A percentile compares a stretch with the other conserved stretches of the same genome.
phyloP scores from a whole-genome alignment of 768 basidiomycete species.

The Asterophora lycoperdoides region DNA sequence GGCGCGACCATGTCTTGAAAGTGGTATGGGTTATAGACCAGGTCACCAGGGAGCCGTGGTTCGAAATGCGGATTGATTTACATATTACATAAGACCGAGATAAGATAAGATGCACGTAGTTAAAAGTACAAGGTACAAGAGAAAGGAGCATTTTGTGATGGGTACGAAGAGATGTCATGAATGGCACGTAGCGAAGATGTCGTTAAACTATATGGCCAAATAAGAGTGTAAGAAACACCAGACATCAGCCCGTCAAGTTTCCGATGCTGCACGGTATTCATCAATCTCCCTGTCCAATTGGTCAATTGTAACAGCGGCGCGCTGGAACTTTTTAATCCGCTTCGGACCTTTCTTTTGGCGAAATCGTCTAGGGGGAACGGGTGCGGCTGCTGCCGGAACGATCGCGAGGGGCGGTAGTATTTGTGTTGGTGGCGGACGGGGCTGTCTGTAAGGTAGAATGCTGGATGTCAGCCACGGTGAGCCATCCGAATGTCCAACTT shows the following conservation, averaged over 20 bases:
- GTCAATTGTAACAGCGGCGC: constrained; percentile 35
- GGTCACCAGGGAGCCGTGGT: neutral
- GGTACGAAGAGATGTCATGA: no score
- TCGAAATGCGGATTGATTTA: constrained; percentile 1
- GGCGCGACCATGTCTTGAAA: constrained; percentile 78
- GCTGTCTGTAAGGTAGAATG: constrained; percentile 5
- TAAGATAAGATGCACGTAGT: constrained; percentile 12
- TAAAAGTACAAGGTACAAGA: neutral
- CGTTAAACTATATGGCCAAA: neutral
- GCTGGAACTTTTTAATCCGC: constrained; percentile 55
- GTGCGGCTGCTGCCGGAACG: constrained; percentile 12
- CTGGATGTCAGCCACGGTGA: neutral
- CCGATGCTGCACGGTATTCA: constrained; percentile 56
- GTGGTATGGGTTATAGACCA: neutral
- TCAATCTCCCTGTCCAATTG: constrained; percentile 82
- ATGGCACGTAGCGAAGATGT: no score
- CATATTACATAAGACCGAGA: constrained; percentile 11
- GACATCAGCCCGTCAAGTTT: constrained; percentile 8
- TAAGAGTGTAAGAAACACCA: neutral
- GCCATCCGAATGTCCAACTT: neutral
- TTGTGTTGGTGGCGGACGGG: constrained; percentile 1
- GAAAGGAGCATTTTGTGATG: no score
- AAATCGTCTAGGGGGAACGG: constrained; percentile 34
- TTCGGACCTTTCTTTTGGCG: constrained; percentile 72
- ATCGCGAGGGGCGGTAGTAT: constrained; percentile 22